Evolutionary conservation across 1,284 basidiomycete species (phyloP).

Genomic region (Tilletiaria anomala): DNA sequence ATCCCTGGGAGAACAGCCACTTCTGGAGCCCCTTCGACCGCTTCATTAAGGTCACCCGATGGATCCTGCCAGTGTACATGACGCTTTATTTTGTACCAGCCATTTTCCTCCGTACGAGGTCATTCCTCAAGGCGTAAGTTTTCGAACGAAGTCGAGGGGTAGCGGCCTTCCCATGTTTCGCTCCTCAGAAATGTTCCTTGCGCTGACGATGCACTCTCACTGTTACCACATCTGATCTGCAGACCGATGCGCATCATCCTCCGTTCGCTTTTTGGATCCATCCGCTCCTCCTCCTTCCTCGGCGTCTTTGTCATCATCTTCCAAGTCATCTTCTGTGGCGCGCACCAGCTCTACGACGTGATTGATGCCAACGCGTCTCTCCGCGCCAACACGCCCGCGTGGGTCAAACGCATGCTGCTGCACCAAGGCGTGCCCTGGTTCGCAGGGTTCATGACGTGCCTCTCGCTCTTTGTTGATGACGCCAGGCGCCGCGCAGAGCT

Average conservation of each 20-base stretch:
- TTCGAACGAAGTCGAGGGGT: not conserved
- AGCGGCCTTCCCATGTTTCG: not conserved
- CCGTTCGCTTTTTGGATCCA: slow-evolving; percentile 57
- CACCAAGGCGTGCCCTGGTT: slow-evolving; percentile 58
- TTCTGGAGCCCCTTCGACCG: slow-evolving; percentile 54
- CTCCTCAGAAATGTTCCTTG: no score
- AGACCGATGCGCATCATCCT: slow-evolving; percentile 13
- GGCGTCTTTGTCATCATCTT: slow-evolving; percentile 71
- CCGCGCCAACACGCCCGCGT: slow-evolving; percentile 42
- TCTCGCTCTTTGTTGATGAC: slow-evolving; percentile 76
- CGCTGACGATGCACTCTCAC: not conserved
- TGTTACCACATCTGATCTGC: not conserved
- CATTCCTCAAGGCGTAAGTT: slow-evolving; percentile 20
- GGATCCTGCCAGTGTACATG: slow-evolving; percentile 63
- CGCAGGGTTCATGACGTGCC: slow-evolving; percentile 59
- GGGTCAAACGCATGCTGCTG: slow-evolving; percentile 49
- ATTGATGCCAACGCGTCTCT: slow-evolving; percentile 23
- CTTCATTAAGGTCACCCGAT: slow-evolving; percentile 66
- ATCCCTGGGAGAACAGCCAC: slow-evolving; percentile 66
- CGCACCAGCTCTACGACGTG: slow-evolving; percentile 48
- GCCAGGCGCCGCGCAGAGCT: slow-evolving; percentile 63
- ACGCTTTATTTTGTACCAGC: slow-evolving; percentile 75
- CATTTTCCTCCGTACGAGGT: slow-evolving; percentile 32
- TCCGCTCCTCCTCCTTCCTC: slow-evolving; percentile 75
- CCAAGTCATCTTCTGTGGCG: slow-evolving; percentile 69